A percentile compares a stretch with the other conserved stretches of the same genome.
These are phyloP conservation scores for Volvariella surrecta DNA, from an alignment of 1,284 basidiomycete species.

Conservation along the genomic window DNA sequence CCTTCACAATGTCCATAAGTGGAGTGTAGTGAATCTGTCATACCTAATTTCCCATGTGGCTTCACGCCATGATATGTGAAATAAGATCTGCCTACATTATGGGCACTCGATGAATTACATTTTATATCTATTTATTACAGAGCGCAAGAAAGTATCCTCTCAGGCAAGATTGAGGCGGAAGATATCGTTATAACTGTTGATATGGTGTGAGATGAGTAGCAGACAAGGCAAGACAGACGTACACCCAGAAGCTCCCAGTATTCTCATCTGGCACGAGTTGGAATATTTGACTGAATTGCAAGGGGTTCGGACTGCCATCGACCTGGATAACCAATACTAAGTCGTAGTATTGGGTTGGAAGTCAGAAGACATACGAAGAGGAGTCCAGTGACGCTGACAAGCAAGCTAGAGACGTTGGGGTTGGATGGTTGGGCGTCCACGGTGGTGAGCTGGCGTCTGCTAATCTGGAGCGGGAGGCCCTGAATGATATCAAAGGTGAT, in stretches of 20 bases:
- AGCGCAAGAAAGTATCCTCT: neutral
- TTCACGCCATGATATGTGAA: no score
- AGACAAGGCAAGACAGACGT: conserved; percentile 21
- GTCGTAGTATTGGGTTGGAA: neutral
- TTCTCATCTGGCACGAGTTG: conserved; percentile 75
- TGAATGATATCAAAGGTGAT: conserved; percentile 23
- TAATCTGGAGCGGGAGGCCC: conserved; percentile 76
- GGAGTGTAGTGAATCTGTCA: no score
- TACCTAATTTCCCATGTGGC: no score
- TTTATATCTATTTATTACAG: conserved; percentile 5
- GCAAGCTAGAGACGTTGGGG: conserved; percentile 49
- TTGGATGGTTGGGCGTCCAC: conserved; percentile 87
- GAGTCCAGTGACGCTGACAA: conserved; percentile 87
- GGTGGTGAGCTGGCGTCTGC: conserved; percentile 80
- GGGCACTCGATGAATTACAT: conserved; percentile 6
- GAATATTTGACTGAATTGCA: conserved; percentile 89
- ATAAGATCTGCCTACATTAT: no score
- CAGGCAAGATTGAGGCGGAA: conserved; percentile 78
- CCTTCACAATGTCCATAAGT: no score
- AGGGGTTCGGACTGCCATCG: conserved; percentile 70
- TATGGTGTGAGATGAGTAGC: neutral
- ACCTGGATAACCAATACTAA: conserved; percentile 38
- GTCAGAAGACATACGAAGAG: conserved; percentile 48
- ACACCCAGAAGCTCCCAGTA: conserved; percentile 90
- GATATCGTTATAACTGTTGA: conserved; percentile 70